phyloP scores from a whole-genome alignment of 2,329 filamentous ascomycete genomes.

The Claviceps arundinis region DNA sequence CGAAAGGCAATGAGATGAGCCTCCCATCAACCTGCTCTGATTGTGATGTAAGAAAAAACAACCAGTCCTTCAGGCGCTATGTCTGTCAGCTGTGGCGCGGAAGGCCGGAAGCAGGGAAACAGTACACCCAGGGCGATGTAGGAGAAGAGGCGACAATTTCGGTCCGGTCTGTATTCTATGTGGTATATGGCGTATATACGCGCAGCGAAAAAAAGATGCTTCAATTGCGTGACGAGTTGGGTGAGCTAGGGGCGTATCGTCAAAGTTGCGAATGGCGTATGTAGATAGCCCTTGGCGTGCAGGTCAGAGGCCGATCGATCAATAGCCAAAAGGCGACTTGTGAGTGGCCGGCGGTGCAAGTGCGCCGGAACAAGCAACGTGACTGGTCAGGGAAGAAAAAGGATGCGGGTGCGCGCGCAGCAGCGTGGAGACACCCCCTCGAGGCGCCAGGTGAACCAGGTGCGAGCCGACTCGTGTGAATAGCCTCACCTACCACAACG shows the following conservation, averaged over 20 bases:
- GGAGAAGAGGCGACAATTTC: background rate
- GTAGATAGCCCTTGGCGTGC: background rate
- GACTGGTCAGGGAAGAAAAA: conserved; percentile 11
- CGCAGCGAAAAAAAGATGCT: background rate
- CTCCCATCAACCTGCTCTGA: background rate
- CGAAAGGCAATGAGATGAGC: background rate
- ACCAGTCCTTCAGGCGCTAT: background rate
- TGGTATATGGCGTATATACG: background rate
- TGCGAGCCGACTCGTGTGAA: conserved; percentile 18
- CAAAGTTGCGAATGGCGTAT: conserved; percentile 1
- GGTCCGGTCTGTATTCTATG: background rate
- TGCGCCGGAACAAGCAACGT: conserved; percentile 8
- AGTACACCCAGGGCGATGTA: background rate
- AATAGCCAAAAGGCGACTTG: background rate
- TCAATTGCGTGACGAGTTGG: background rate
- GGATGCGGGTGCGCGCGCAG: conserved; percentile 7
- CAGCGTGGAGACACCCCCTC: conserved; percentile 6
- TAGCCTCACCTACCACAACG: conserved; percentile 24
- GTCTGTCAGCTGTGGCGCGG: background rate
- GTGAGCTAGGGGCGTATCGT: conserved; percentile 3
- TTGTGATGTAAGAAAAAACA: background rate
- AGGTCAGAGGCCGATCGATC: background rate
- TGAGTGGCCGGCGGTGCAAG: conserved; percentile 6
- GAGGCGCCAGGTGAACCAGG: conserved; percentile 5
- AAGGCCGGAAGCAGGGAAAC: background rate